A percentile compares a stretch with the other conserved stretches of the same genome.
These are phyloP conservation scores for Pythium monospermum DNA, from an alignment of 352 stramenopile species.

Conservation along the genomic window DNA sequence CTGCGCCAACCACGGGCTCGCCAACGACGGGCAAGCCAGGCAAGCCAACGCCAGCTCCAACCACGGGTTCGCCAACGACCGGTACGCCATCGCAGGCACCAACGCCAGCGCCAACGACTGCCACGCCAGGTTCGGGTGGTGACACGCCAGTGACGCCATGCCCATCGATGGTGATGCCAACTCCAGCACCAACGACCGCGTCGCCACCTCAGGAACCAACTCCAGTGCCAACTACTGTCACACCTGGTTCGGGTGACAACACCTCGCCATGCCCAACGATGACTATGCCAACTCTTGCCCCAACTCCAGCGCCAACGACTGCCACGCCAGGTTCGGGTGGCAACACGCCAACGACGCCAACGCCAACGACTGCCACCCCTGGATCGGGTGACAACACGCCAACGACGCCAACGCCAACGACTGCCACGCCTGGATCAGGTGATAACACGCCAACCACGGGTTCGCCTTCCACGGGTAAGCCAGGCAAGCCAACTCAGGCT, in stretches of 20 bases:
- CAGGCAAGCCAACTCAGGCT: conserved; percentile 1
- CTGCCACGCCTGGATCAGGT: not conserved
- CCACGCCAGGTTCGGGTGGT: not conserved
- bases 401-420: conserved; percentile 5
- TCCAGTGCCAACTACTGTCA: not conserved
- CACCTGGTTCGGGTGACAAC: too few species aligned
- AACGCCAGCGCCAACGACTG: not conserved
- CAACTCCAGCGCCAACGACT: not conserved
- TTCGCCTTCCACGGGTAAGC: not conserved
- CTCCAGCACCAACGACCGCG: not conserved
- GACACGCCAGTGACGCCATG: not conserved
- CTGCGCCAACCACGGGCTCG: not conserved
- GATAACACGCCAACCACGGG: not conserved
- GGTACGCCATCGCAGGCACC: not conserved
- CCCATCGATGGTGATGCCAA: not conserved
- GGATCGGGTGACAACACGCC: conserved; percentile 6
- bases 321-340: conserved; percentile 3
- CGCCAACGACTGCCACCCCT: not conserved
- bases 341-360: not conserved
- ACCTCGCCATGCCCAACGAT: too few species aligned
- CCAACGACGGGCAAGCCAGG: not conserved
- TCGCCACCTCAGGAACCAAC: not conserved
- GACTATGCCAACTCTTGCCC: too few species aligned
- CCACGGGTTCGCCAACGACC: not conserved
- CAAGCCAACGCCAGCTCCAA: not conserved